Evolutionary conservation across 2,329 filamentous ascomycete species (phyloP), one percentile per base, ranked within the genome.

Genomic region (Cordyceps militaris): DNA sequence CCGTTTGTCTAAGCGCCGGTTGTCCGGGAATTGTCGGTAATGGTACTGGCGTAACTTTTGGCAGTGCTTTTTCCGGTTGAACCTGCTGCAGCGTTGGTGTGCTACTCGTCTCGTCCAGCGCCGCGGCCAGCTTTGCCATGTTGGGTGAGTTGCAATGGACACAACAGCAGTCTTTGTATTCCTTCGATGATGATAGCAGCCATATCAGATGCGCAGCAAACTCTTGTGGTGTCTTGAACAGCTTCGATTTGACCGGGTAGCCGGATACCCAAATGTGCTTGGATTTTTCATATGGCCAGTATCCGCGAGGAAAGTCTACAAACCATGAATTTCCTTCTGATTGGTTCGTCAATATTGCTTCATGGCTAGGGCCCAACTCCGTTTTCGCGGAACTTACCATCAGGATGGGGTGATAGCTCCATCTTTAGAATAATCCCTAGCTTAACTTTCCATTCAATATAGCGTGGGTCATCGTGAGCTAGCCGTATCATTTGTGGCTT

Each of bases 151-250:
- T 77, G 66, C 79, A 81, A 49, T 79, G 74, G 13, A 76, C 71
- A 61, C 79, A 82, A 53, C 76, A 78, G 65, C 79, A 82, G 60
- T 80, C 76, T 46, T 64, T 71, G 48, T 77, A 76, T 63, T 79
- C 75, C 59, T 67, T 70, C 14, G 78, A 80, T 16, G 68, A 64
- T 30, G 78, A 78, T 8, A 78, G 67, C 2, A 82, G 73, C 78
- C 79, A 82, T 50, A 82, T 70, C 24, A 79, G 61, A 60, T 82
- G 79, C 9, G 79, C 68, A 4, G 74, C 76, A 59, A 82, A 80
- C 61, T 82, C 79, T 58, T 79, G 77, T 0, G 79, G 78, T 44
- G 75, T 78, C 65, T 77, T 79, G 64, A 76, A 81, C 5, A 78
- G 68, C 64, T 77, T 79, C 34, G 70, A 64, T 60, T 78, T 78